Evolutionary conservation across 2,329 filamentous ascomycete genomes (phyloP).

Genomic region (Lecanoromycetidae sp.): DNA sequence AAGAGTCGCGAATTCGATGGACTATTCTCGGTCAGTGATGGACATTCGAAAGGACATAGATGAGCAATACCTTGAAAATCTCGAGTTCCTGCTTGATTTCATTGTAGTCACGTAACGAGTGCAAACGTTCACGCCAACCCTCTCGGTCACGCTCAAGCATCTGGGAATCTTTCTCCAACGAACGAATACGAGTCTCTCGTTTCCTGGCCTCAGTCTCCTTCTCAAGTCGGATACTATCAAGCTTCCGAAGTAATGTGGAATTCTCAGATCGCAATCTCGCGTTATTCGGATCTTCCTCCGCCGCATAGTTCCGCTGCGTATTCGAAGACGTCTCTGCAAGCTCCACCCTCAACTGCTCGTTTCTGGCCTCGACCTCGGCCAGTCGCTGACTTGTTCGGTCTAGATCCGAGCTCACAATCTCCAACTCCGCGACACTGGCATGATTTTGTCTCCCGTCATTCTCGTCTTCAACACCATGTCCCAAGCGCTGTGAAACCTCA

Average conservation of each 20-base stretch:
- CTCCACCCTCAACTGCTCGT: slow-evolving; percentile 83
- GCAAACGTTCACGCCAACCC: slow-evolving; percentile 63
- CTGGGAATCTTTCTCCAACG: slow-evolving; percentile 65
- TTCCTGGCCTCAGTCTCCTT: slow-evolving; percentile 68
- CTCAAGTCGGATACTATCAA: slow-evolving; percentile 73
- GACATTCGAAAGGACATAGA: neutral
- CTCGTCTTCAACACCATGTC: slow-evolving; percentile 54
- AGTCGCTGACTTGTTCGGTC: slow-evolving; percentile 78
- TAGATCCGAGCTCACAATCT: slow-evolving; percentile 82
- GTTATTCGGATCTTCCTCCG: slow-evolving; percentile 83
- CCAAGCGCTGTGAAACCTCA: slow-evolving; percentile 85
- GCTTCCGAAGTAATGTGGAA: slow-evolving; percentile 74
- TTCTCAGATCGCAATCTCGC: slow-evolving; percentile 87
- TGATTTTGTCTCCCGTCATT: slow-evolving; percentile 45
- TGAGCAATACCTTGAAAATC: slow-evolving; percentile 57
- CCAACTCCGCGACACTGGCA: slow-evolving; percentile 78
- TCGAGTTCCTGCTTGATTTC: slow-evolving; percentile 93
- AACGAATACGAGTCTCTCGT: slow-evolving; percentile 61
- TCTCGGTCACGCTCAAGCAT: slow-evolving; percentile 72
- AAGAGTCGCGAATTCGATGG: slow-evolving; percentile 89
- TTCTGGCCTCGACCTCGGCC: slow-evolving; percentile 83
- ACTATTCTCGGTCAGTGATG: slow-evolving; percentile 35
- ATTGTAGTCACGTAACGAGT: slow-evolving; percentile 88
- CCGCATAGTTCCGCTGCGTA: slow-evolving; percentile 44
- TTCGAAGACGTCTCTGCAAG: slow-evolving; percentile 78